Evolutionary conservation across 2,329 filamentous ascomycete species (phyloP), one percentile per base, ranked within the genome.

Genomic region (Penicillium sp.): DNA sequence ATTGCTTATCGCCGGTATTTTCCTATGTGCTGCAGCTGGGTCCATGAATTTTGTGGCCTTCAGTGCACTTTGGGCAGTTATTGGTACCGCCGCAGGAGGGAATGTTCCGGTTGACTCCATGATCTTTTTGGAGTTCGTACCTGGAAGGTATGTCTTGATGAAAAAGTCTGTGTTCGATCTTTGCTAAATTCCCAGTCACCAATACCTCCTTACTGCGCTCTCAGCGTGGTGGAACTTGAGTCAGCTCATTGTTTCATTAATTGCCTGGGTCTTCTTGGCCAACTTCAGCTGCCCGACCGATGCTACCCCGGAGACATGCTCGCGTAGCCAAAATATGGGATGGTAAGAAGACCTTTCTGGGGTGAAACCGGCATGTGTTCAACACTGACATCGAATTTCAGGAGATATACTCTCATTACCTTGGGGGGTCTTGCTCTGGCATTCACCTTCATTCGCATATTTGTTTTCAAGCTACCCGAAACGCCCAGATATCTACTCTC

Each of bases 151-250:
- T 51, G 55, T 7, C 2, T 6, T n/a, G 4, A 7, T 7, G 6
- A 7, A n/a, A 7, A n/a, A 14, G 9, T 0, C 4, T 5, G 22
- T 5, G 6, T 4, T n/a, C 4, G 4, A 5, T 8, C 24, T 2
- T 29, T 21, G 7, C 43, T 43, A 21, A 56, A 47, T 6, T 31
- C 7, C 3, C 9, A 43, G 64, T 42, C 66, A 69, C 40, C 65
- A 68, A 51, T 68, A 61, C 40, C 59, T 69, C 4, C 56, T 69
- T 11, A 66, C 64, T 1, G 73, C 75, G 7, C 66, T 81, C 11
- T 78, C 79, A 0, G 72, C 69, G 1, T 81, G 78, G 78, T 81
- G 78, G 79, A 78, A 77, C 32, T 40, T 81, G 11, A 78, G 79
- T 3, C 77, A 81, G 57, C 68, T 78, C 1, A 57, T 69, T 5